Conservation (phyloP, 208 protist genomes). For the Trypanosoma conorhini region DNA sequence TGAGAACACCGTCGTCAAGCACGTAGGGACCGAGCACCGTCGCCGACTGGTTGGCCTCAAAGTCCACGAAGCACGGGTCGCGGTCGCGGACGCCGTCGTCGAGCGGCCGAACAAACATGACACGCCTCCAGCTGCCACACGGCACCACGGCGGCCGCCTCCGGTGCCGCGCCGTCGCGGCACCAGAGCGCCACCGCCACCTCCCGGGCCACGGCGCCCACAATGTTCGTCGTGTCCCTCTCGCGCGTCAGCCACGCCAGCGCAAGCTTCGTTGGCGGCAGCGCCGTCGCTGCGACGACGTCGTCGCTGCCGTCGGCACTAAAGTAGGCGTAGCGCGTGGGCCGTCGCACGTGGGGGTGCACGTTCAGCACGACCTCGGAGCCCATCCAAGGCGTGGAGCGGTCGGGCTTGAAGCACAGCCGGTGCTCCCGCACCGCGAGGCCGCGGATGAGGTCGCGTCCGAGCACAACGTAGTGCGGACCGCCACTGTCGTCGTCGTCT, state of each 20-base stretch:
- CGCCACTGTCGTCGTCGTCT: neutral
- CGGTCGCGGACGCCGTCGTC: constrained; percentile 37
- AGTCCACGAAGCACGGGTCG: constrained; percentile 68
- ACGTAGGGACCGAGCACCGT: constrained; percentile 59
- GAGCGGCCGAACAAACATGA: constrained; percentile 73
- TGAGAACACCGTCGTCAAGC: constrained; percentile 52
- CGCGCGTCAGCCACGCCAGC: constrained; percentile 43
- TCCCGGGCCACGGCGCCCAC: constrained; percentile 56
- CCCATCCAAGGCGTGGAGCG: constrained; percentile 45
- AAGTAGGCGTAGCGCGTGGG: constrained; percentile 63
- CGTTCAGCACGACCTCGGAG: constrained; percentile 45
- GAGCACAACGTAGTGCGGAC: constrained; percentile 43
- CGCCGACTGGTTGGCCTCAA: constrained; percentile 37
- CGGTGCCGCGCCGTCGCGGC: constrained; percentile 16
- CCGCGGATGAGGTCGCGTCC: constrained; percentile 45
- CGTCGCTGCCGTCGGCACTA: constrained; percentile 55
- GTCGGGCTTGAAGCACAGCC: constrained; percentile 70
- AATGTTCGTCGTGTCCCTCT: constrained; percentile 50
- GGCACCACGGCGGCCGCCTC: constrained; percentile 31
- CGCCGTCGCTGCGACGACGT: constrained; percentile 48
- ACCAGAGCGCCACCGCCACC: constrained; percentile 57
- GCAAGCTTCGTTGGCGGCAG: constrained; percentile 66
- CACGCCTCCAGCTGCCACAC: constrained; percentile 53
- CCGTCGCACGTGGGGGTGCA: constrained; percentile 41
- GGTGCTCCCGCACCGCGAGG: constrained; percentile 43